Percentiles rank a stretch among this genome's conserved stretches.
phyloP scores from a whole-genome alignment of 306 rosid genomes.

The Hippophae tibetana region DNA sequence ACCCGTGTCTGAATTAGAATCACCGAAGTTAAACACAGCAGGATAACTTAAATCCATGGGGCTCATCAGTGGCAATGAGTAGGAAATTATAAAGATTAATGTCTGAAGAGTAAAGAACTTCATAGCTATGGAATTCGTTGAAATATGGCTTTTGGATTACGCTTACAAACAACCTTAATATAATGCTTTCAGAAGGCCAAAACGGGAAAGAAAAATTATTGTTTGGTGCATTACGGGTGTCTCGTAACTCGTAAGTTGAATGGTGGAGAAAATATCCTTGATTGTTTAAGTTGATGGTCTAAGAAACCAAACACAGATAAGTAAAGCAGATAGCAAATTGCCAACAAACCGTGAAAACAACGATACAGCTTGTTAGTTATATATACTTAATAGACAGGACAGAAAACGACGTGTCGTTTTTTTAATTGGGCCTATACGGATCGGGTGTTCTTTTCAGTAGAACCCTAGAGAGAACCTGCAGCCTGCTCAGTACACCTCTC shows the following conservation, averaged over 20 bases:
- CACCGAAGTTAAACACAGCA: conserved; percentile 33
- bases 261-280: too few species aligned
- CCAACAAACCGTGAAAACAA: neutral
- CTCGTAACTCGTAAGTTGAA: conserved; percentile 23
- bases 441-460: conserved; percentile 11
- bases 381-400: too few species aligned
- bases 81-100: conserved; percentile 1
- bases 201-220: neutral
- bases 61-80: conserved; percentile 8
- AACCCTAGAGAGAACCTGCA: neutral
- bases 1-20: conserved; percentile 38
- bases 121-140: conserved; percentile 6
- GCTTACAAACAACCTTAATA: too few species aligned
- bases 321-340: neutral
- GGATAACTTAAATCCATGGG: conserved; percentile 16
- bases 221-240: conserved; percentile 14
- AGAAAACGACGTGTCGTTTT: neutral
- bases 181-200: neutral
- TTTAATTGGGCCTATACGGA: conserved; percentile 5
- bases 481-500: too few species aligned
- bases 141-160: too few species aligned
- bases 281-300: neutral
- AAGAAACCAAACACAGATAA: neutral
- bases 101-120: conserved; percentile 4
- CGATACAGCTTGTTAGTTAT: neutral